phyloP scores from a whole-genome alignment of 2,329 filamentous ascomycete genomes.

The Penicillium sp. region DNA sequence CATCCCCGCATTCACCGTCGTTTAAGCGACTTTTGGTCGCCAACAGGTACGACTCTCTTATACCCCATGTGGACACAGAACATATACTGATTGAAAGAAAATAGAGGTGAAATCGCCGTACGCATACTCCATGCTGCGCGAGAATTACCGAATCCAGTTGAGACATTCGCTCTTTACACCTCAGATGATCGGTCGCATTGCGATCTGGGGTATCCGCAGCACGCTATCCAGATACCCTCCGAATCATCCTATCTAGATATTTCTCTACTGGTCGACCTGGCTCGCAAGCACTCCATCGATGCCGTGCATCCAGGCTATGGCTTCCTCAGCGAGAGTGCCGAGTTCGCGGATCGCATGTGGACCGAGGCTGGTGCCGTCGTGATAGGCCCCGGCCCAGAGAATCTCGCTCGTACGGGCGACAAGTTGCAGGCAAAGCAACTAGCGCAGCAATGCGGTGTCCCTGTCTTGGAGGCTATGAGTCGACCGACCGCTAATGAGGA shows the following conservation, averaged over 20 bases:
- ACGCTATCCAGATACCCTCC: constrained; percentile 59
- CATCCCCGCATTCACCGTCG: constrained; percentile 37
- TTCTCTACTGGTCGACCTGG: constrained; percentile 54
- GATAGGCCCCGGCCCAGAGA: constrained; percentile 63
- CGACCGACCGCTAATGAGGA: constrained; percentile 51
- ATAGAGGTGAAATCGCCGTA: constrained; percentile 68
- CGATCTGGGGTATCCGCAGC: constrained; percentile 53
- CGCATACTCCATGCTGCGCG: constrained; percentile 65
- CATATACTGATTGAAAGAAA: background rate
- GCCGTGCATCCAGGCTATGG: constrained; percentile 66
- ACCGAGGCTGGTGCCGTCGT: constrained; percentile 56
- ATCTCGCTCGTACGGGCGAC: constrained; percentile 62
- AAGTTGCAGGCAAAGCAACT: constrained; percentile 61
- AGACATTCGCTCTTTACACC: constrained; percentile 64
- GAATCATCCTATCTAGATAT: constrained; percentile 62
- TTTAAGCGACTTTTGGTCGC: constrained; percentile 61
- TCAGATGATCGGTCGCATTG: constrained; percentile 62
- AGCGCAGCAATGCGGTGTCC: constrained; percentile 59
- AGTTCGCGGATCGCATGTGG: constrained; percentile 58
- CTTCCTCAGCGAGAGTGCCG: constrained; percentile 65
- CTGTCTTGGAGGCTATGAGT: constrained; percentile 57
- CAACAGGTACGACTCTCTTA: constrained; percentile 52
- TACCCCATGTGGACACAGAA: background rate
- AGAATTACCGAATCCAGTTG: constrained; percentile 58
- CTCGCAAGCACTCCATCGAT: constrained; percentile 58